Evolutionary conservation across 768 basidiomycete species (phyloP), one percentile per base, ranked within the genome.

Genomic region (Omphalotus guepiniiformis): DNA sequence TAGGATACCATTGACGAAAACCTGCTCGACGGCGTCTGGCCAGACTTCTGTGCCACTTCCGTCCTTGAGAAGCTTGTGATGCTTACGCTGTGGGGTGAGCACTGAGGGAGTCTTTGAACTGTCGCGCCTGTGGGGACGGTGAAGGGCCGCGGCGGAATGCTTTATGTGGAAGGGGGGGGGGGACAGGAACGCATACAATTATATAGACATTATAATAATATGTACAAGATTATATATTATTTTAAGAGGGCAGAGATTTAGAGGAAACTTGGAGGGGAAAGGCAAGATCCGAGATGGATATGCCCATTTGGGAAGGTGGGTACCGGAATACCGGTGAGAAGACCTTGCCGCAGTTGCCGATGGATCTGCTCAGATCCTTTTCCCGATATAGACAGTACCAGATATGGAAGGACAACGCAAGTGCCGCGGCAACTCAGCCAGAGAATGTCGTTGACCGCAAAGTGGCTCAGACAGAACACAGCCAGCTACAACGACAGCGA

Each of bases 51-150:
- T 73, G 58, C 88, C 88, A 56, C 71, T 74, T 59, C 76, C 76
- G 55, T 90, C 87, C 62, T 88, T 90, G 66, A 91, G 73, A 52
- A 90, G 83, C 64, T 90, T 91, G 58, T 85, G 75, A 66, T 90
- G 88, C 55, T 89, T 89, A 48, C 88, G 76, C 62, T 85, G 83
- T 16, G 88, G 87, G 1, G 85, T 90, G 55, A 84, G 74, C 45
- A 73, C 61, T 29, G 48, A 63, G 54, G 70, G 67, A 39, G 59
- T 55, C 13, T 51, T 67, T 62, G 56, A 56, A 49, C 35, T 36
- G 39, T 40, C 8, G 53, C 49, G 27, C 54, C 49, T 34, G 60
- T 50, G 55, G 60, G 61, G 49, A 58, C 53, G 53, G 58, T 53
- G 66, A 56, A 53, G 66, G 55, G 16, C n/a, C n/a, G n/a, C n/a